Base-by-base conservation (phyloP, 768 basidiomycete species). In the Sistotremastrum suecicum region DNA sequence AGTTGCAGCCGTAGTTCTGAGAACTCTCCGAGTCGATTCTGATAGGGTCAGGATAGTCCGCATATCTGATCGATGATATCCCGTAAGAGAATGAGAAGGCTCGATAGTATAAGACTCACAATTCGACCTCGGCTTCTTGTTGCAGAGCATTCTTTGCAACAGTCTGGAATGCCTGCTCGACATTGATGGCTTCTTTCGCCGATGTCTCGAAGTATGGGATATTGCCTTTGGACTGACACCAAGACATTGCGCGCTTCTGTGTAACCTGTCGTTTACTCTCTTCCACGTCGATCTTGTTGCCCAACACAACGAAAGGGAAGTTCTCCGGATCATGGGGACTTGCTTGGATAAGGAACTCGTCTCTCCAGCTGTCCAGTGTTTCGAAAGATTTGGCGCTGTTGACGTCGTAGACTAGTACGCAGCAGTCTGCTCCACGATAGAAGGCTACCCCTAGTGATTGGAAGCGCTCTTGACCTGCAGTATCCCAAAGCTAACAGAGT, bases 201-300 rank as follows among this genome's bases (percentile, higher is more conserved):
- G 95, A 99, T 4, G 95, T 98, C 70, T 99, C 95, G 62, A 98
- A 99, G 67, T 98, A 99, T 31, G 95, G 95, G 52, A 99, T 97
- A 65, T 98, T 98, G 60, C 94, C 94, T 69, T 98, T 98, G 48
- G 92, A 83, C 57, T 98, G 92, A 63, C 95, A 99, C 95, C 95
- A 99, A 3, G 94, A 89, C 91, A 98, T 97, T 11, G 95, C 94
- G 38, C 94, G 85, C 63, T 99, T 99, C 80, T 99, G 94, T 6
- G 90, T 89, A 30, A 99, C 92, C 91, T 94, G 54, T 53, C 94
- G 80, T 65, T 97, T 98, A 62, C 81, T 85, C 70, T 98, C 95
- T 68, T 98, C 95, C 57, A 97, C 88, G 62, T 99, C 95, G 62
- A 99, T 94, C 88, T 99, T 99, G 70, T 99, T 99, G n/a, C 95